Conservation (phyloP, 1,284 basidiomycete genomes). For the Tilletia setariae region DNA sequence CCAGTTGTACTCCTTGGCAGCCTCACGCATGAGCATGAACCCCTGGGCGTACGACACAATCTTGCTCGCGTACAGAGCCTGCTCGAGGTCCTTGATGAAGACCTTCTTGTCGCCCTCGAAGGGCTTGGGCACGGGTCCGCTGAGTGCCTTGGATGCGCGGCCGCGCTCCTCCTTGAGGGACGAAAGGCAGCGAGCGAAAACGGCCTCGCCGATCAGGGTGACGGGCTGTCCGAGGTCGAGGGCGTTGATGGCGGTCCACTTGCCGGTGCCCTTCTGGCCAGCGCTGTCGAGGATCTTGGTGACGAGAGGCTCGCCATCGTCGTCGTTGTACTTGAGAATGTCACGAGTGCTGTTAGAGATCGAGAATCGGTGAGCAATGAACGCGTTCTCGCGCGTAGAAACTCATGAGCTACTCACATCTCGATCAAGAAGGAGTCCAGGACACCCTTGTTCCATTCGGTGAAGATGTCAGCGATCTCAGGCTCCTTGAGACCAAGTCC, state of each 20-base stretch:
- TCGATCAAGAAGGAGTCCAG: conserved; percentile 99
- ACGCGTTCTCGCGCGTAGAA: too few species aligned
- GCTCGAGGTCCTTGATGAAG: conserved; percentile 98
- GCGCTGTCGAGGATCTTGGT: conserved; percentile 80
- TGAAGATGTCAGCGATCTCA: conserved; percentile 55
- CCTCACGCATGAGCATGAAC: conserved; percentile 99
- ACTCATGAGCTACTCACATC: conserved; percentile 59
- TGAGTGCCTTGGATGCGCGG: conserved; percentile 84
- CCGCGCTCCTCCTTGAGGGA: conserved; percentile 95
- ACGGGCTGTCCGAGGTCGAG: conserved; percentile 86
- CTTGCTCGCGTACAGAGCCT: conserved; percentile 98
- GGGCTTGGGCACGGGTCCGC: conserved; percentile 81
- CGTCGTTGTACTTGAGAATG: conserved; percentile 68
- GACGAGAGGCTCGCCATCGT: conserved; percentile 85
- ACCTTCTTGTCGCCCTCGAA: conserved; percentile 98
- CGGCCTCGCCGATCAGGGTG: conserved; percentile 97
- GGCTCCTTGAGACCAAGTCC: conserved; percentile 71
- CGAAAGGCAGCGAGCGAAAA: conserved; percentile 97
- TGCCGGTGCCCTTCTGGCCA: conserved; percentile 99
- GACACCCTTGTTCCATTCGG: conserved; percentile 91
- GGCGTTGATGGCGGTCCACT: conserved; percentile 99
- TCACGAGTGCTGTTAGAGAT: conserved; percentile 29
- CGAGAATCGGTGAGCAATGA: too few species aligned
- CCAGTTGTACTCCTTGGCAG: conserved; percentile 81
- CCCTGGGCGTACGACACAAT: conserved; percentile 85